Percentiles rank a stretch among this genome's conserved stretches.
These are phyloP conservation scores for Yamadazyma olivae DNA, from an alignment of 805 yeast genomes.

Conservation along the genomic window DNA sequence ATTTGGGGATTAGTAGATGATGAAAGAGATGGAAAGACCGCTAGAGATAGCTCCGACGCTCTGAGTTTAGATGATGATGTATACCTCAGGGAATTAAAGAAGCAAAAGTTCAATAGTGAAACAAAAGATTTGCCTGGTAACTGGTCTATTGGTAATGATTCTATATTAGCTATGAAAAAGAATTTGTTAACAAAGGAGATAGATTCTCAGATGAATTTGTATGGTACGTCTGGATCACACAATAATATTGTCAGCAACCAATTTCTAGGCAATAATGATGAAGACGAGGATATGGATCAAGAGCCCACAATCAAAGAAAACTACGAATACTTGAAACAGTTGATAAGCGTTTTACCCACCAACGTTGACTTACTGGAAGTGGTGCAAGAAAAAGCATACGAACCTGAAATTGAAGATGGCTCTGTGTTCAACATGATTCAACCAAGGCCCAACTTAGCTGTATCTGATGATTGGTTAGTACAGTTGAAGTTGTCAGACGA, in stretches of 20 bases:
- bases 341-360: slow-evolving; percentile 31
- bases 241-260: slow-evolving; percentile 7
- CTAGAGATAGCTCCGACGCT: slow-evolving; percentile 2
- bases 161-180: slow-evolving; percentile 26
- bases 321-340: slow-evolving; percentile 32
- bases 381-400: slow-evolving; percentile 64
- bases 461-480: slow-evolving; percentile 59
- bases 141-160: slow-evolving; percentile 22
- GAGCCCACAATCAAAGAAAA: slow-evolving; percentile 15
- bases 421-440: slow-evolving; percentile 33
- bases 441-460: slow-evolving; percentile 44
- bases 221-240: neutral
- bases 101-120: slow-evolving; percentile 27
- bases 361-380: slow-evolving; percentile 32
- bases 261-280: slow-evolving; percentile 9
- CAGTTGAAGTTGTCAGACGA: slow-evolving; percentile 57
- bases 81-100: slow-evolving; percentile 31
- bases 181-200: slow-evolving; percentile 30
- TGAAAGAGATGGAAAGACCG: slow-evolving; percentile 28
- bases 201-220: slow-evolving; percentile 8
- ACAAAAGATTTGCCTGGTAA: slow-evolving; percentile 36
- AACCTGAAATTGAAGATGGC: slow-evolving; percentile 52
- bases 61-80: slow-evolving; percentile 24
- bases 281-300: neutral
- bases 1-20: slow-evolving; percentile 79